Conservation (phyloP, 257 asterid species). For the Solanum pimpinellifolium region DNA sequence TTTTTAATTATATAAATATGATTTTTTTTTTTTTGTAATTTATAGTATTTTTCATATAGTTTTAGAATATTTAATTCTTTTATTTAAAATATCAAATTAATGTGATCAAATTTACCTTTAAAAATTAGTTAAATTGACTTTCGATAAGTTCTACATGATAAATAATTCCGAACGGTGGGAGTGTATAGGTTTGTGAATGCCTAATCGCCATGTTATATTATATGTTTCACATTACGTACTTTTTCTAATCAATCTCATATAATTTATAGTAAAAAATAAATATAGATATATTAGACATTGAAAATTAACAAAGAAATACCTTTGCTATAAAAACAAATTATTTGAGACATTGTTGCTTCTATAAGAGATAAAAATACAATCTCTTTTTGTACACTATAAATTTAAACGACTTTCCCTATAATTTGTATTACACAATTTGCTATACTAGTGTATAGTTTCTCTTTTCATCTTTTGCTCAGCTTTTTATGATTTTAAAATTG, state of each 20-base stretch:
- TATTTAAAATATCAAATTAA: no score
- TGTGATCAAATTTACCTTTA: no score
- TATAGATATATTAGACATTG: neutral
- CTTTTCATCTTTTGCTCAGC: neutral
- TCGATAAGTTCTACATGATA: no score
- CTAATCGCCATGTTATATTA: no score
- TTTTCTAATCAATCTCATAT: rapidly evolving
- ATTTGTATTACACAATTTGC: neutral
- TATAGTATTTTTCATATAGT: no score
- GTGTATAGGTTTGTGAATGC: no score
- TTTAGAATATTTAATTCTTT: no score
- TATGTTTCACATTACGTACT: no score
- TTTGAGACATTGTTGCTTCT: neutral
- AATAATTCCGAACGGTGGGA: no score
- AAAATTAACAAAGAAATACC: neutral
- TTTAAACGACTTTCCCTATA: neutral
- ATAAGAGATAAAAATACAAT: neutral
- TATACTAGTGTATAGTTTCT: neutral
- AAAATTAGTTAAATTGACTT: no score
- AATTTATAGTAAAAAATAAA: neutral
- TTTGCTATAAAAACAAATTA: neutral
- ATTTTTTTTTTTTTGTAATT: no score
- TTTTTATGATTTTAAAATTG: slow-evolving; percentile 38
- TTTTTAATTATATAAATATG: no score
- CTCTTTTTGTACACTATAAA: neutral